These are phyloP conservation scores for Fraxinus nigra DNA, from an alignment of 305 asterid genomes.

Conservation along the genomic window DNA sequence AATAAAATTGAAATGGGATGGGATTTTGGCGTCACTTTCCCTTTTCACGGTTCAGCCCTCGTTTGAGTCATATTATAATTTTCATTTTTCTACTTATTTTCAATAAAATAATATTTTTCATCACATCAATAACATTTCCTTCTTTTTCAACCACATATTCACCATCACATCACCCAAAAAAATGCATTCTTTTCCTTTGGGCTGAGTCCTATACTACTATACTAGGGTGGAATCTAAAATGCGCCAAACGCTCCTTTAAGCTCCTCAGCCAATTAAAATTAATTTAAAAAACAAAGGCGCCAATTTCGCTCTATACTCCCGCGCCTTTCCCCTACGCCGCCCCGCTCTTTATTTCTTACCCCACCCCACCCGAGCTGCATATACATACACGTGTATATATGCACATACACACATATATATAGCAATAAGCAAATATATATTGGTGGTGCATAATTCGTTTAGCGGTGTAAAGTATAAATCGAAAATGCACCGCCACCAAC, in stretches of 20 bases:
- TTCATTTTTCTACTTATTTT: too few species aligned
- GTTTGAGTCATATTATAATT: too few species aligned
- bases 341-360: slow-evolving; percentile 47
- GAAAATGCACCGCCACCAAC: slow-evolving; percentile 60
- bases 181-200: too few species aligned
- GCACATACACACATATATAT: neutral
- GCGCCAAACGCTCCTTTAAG: slow-evolving; percentile 5
- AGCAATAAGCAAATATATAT: neutral
- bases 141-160: too few species aligned
- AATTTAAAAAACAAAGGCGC: slow-evolving; percentile 48
- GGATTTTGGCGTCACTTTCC: neutral
- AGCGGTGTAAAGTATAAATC: neutral
- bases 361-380: neutral
- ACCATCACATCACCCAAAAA: too few species aligned
- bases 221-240: neutral
- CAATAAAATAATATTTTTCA: too few species aligned
- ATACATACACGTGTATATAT: neutral
- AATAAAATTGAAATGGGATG: neutral
- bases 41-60: too few species aligned
- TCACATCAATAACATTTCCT: too few species aligned
- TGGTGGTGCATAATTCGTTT: neutral
- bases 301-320: slow-evolving; percentile 43
- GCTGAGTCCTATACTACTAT: neutral
- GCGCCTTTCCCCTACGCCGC: slow-evolving; percentile 36
- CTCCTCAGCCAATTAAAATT: slow-evolving; percentile 17